Conservation (phyloP, 495 filamentous ascomycete genomes). For the Rhizodiscina lignyota region DNA sequence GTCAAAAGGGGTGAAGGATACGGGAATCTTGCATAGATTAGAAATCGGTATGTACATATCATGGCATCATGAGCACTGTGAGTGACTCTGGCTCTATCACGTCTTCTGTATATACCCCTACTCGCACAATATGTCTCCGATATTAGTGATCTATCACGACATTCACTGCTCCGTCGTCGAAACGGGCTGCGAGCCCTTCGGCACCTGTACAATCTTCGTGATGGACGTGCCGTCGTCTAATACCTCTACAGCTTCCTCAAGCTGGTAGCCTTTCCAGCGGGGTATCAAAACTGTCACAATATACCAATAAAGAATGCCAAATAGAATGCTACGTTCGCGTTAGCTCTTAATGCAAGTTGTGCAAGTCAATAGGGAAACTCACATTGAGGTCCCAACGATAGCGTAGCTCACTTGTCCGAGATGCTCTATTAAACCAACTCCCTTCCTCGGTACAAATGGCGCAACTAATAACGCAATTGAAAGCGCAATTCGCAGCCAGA, state of each 20-base stretch:
- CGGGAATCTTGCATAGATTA: no score
- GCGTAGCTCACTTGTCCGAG: conserved; percentile 61
- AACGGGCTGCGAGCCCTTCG: background rate
- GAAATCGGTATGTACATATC: no score
- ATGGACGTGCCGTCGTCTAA: conserved; percentile 43
- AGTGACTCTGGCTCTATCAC: no score
- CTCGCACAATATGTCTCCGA: no score
- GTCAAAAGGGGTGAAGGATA: no score
- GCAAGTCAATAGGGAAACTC: conserved; percentile 21
- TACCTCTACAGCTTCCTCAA: conserved; percentile 40
- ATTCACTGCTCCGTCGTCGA: background rate
- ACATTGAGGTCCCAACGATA: conserved; percentile 52
- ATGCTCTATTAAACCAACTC: conserved; percentile 33
- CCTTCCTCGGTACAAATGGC: conserved; percentile 35
- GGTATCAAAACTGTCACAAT: conserved; percentile 51
- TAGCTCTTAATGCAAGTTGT: conserved; percentile 5
- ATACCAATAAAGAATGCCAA: conserved; percentile 54
- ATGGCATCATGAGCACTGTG: no score
- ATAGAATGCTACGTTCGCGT: conserved; percentile 31
- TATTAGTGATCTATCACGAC: no score
- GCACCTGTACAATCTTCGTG: conserved; percentile 34
- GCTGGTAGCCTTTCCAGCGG: conserved; percentile 35
- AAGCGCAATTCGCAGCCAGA: conserved; percentile 27
- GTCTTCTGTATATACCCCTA: no score
- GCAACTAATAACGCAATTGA: conserved; percentile 33